Base-by-base conservation (phyloP, 345 rosid species). In the Gossypium turneri region DNA sequence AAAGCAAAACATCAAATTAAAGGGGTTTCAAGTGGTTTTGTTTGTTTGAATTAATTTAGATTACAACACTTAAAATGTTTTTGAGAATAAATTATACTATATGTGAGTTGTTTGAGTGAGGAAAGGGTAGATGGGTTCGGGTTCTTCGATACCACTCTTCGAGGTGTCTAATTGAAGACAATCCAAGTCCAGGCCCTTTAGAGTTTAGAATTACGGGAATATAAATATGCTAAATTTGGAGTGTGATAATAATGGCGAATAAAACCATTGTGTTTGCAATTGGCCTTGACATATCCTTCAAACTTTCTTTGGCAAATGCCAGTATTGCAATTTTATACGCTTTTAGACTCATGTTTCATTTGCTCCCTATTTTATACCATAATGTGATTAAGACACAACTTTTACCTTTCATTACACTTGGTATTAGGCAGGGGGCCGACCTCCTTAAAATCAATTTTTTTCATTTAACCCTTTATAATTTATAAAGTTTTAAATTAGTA, bases 131-230 rank as follows among this genome's bases (percentile, higher is more conserved):
- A 56, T 73, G 79, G 78, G 72, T 73, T 78, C 78, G 76, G 75
- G 77, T 83, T 83, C 84, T 75, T 85, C 80, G 9, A 12, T 48
- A 15, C 72, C 72, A 50, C 72, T 16, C 9, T 59, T 16, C 27
- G 78, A 72, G 81, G 76, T 68, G 61, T 71, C 47, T 17, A 19
- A 41, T 43, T 67, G 81, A 84, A 82, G 79, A 62, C 7, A 9
- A 17, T 69, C 73, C 60, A 4, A 51, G 10, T 17, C 11, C 60
- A 27, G 29, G 24, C 60, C 47, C 27, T 69, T 51, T 27, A 29
- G 45, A n/a, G n/a, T 51, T 50, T 34, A 25, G 45, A 50, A 68
- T 68, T 68, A 50, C 5, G 34, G 22, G n/a, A 9, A 16, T 45
- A 57, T 57, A 20, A 19, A 25, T 68, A 50, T 44, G 34, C 44